These are phyloP conservation scores for Xylariaceae sp. DNA, from an alignment of 2,329 filamentous ascomycete species.

Conservation along the genomic window DNA sequence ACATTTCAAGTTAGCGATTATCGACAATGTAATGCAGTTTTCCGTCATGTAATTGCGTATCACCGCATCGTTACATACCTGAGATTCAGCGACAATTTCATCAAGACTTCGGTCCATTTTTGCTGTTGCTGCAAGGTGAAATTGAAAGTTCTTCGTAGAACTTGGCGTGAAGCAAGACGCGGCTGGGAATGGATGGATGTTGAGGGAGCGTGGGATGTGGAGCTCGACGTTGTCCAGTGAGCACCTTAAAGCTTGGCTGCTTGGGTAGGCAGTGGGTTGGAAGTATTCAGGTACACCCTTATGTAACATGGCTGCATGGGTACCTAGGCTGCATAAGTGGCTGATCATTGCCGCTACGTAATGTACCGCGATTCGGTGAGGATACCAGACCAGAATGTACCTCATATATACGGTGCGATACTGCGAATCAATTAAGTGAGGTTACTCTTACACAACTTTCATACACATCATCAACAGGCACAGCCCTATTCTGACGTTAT, in stretches of 20 bases:
- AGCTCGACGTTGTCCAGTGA: neutral
- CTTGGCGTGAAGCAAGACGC: conserved; percentile 11
- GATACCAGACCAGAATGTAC: too few species aligned
- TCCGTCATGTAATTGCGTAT: neutral
- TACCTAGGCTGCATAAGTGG: too few species aligned
- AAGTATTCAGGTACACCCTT: neutral
- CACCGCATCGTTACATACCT: conserved; percentile 27
- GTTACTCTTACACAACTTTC: too few species aligned
- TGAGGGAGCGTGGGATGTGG: neutral
- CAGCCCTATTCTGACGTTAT: too few species aligned
- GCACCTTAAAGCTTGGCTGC: neutral
- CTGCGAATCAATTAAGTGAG: too few species aligned
- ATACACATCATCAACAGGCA: too few species aligned
- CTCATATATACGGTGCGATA: too few species aligned
- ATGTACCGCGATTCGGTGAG: too few species aligned
- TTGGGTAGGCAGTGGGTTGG: neutral
- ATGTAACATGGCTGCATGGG: too few species aligned
- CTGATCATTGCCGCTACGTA: too few species aligned
- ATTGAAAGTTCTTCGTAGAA: conserved; percentile 2
- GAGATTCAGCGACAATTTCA: conserved; percentile 41
- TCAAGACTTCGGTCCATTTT: conserved; percentile 40
- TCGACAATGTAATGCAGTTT: neutral
- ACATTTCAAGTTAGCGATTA: conserved; percentile 11
- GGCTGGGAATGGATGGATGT: conserved; percentile 8
- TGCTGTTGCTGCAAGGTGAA: conserved; percentile 5